These are phyloP conservation scores for Botrytis pseudocinerea DNA, from an alignment of 2,329 filamentous ascomycete species.

Conservation along the genomic window DNA sequence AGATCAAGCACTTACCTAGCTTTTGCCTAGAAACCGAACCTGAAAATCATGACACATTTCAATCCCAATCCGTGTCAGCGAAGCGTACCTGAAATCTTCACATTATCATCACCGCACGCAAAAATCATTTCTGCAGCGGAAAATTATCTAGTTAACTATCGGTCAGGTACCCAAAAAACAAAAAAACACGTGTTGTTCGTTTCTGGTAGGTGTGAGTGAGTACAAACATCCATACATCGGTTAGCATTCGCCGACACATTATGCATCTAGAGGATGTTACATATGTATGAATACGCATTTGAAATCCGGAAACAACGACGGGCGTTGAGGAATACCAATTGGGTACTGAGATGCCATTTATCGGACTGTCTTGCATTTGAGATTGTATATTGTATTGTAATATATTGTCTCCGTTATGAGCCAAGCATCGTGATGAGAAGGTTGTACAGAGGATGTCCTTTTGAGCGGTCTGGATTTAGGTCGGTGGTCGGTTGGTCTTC, in stretches of 20 bases:
- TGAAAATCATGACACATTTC: not conserved
- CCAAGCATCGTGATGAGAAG: not conserved
- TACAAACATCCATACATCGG: not conserved
- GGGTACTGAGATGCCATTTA: not conserved
- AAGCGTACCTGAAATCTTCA: not conserved
- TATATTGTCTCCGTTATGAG: not conserved
- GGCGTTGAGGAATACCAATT: not conserved
- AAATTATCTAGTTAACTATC: not conserved
- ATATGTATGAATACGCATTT: not conserved
- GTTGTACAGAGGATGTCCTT: not conserved
- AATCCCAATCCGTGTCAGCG: not conserved
- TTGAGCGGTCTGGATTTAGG: not conserved
- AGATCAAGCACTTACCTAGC: not conserved
- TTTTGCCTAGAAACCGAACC: not conserved
- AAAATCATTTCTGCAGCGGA: not conserved
- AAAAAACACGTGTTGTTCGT: not conserved
- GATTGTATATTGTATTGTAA: not conserved
- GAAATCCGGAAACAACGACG: not conserved
- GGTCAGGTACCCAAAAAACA: not conserved
- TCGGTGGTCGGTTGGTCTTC: not conserved
- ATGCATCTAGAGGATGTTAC: not conserved
- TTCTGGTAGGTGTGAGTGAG: not conserved
- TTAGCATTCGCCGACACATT: not conserved
- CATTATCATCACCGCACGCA: not conserved
- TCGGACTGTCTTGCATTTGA: not conserved